phyloP scores from a whole-genome alignment of 768 basidiomycete species.

The Paxillus rubicundulus region DNA sequence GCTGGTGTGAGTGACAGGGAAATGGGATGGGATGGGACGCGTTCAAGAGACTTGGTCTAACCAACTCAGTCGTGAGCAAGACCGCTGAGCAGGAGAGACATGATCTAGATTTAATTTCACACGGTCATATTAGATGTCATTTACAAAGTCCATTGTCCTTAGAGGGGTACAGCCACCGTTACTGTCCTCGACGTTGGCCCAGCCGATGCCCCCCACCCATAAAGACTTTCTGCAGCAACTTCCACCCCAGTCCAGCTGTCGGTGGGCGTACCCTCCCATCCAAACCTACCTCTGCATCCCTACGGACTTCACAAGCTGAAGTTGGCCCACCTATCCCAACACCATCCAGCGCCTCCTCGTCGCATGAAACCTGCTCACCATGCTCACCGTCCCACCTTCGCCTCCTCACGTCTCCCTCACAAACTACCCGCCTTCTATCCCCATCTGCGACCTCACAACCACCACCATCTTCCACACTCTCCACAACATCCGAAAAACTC shows the following conservation, averaged over 20 bases:
- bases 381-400: constrained; percentile 4
- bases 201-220: not conserved
- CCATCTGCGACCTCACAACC: constrained; percentile 22
- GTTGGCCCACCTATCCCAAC: too few relatives aligned
- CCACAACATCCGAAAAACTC: constrained; percentile 33
- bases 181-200: not conserved
- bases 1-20: not conserved
- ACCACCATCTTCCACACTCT: constrained; percentile 10
- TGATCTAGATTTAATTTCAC: constrained; percentile 9
- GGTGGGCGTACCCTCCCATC: too few relatives aligned
- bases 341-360: not conserved
- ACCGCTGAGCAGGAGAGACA: too few relatives aligned
- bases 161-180: too few relatives aligned
- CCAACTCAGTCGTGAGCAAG: too few relatives aligned
- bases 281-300: not conserved
- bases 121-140: constrained; percentile 3
- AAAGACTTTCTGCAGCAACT: constrained; percentile 25
- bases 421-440: constrained; percentile 47
- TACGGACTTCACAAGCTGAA: too few relatives aligned
- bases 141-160: too few relatives aligned
- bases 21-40: not conserved
- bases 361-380: not conserved
- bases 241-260: constrained; percentile 23
- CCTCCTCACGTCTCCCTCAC: constrained; percentile 41
- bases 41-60: too few relatives aligned